These are phyloP conservation scores for Sclerotinia sclerotiorum DNA, from an alignment of 2,329 filamentous ascomycete species.

Conservation along the genomic window DNA sequence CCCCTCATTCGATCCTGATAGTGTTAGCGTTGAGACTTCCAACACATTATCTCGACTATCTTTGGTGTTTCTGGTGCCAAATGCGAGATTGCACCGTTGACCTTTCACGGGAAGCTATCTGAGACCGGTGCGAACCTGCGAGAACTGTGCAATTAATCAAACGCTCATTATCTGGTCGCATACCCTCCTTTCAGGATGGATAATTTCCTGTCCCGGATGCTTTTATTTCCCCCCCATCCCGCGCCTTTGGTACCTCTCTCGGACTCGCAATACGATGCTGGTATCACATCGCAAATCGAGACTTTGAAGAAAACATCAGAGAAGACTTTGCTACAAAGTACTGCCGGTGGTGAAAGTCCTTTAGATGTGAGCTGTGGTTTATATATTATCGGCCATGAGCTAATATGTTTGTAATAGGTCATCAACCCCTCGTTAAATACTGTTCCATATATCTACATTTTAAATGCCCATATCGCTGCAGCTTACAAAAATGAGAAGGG, in stretches of 20 bases:
- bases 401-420: slow-evolving; percentile 31
- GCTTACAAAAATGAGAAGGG: slow-evolving; percentile 39
- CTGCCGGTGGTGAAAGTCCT: slow-evolving; percentile 41
- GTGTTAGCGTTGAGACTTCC: neutral
- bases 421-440: slow-evolving; percentile 57
- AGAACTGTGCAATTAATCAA: slow-evolving; percentile 5
- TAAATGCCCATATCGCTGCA: slow-evolving; percentile 49
- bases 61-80: neutral
- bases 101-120: neutral
- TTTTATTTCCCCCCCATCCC: slow-evolving; percentile 45
- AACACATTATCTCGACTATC: neutral
- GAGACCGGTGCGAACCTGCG: neutral
- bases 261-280: slow-evolving; percentile 47
- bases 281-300: slow-evolving; percentile 44
- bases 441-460: slow-evolving; percentile 57
- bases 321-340: slow-evolving; percentile 39
- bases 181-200: slow-evolving; percentile 35
- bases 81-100: neutral
- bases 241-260: slow-evolving; percentile 39
- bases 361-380: slow-evolving; percentile 41
- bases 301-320: slow-evolving; percentile 43
- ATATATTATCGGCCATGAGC: neutral
- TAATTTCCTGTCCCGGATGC: slow-evolving; percentile 42
- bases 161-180: slow-evolving; percentile 10
- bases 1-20: neutral